phyloP scores from a whole-genome alignment of 192 early-diverging fungal genomes.

The Coemansia sp. region DNA sequence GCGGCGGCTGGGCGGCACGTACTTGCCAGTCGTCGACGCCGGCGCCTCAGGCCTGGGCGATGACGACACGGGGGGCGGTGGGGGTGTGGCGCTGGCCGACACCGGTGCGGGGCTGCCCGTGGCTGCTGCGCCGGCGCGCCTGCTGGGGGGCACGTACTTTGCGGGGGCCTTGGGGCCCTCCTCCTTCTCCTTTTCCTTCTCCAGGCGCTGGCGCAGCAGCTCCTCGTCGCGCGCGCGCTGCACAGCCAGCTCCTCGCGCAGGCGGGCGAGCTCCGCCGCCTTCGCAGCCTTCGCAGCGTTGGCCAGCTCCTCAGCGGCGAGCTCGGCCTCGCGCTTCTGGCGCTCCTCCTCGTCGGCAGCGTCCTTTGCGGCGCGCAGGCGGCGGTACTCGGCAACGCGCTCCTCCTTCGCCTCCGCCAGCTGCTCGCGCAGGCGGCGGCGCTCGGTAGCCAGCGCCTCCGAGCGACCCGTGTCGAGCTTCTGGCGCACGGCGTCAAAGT shows the following conservation, averaged over 20 bases:
- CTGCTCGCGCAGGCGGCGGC: conserved; percentile 63
- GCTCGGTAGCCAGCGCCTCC: conserved; percentile 62
- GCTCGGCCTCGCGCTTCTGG: conserved; percentile 44
- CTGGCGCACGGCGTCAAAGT: conserved; percentile 66
- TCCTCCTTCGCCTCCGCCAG: conserved; percentile 47
- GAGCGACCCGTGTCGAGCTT: conserved; percentile 57
- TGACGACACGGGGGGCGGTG: background rate
- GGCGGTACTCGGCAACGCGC: conserved; percentile 52
- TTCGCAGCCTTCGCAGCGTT: conserved; percentile 34
- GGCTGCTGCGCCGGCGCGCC: conserved; percentile 11
- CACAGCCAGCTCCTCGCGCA: conserved; percentile 46
- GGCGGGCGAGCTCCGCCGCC: conserved; percentile 38
- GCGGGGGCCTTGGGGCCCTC: conserved; percentile 7
- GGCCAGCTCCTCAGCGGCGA: conserved; percentile 29
- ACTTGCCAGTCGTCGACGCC: conserved; percentile 11
- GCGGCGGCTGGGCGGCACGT: conserved; percentile 42
- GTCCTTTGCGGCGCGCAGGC: conserved; percentile 40
- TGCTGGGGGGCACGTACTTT: conserved; percentile 46
- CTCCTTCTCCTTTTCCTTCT: conserved; percentile 23
- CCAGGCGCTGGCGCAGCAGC: conserved; percentile 52
- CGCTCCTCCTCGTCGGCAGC: conserved; percentile 54
- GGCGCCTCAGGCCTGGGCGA: conserved; percentile 1
- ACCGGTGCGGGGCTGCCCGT: conserved; percentile 2
- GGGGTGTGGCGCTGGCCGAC: conserved; percentile 14
- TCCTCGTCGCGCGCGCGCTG: conserved; percentile 50